Evolutionary conservation across 2,329 filamentous ascomycete species (phyloP), one percentile per base, ranked within the genome.

Genomic region (Neonectria neomacrospora): DNA sequence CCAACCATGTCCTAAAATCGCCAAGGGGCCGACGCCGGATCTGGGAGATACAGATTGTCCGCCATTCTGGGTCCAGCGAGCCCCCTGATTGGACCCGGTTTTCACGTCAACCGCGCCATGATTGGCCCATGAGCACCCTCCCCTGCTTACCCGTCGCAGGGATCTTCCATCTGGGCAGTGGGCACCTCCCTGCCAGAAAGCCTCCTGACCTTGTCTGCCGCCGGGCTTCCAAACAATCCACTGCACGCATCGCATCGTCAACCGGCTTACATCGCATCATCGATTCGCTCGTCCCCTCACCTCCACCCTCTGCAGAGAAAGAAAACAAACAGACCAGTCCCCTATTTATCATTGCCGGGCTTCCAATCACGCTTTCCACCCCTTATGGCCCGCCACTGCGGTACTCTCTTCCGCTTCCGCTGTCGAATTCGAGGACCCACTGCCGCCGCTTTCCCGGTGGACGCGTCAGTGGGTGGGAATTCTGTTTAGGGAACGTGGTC

Each of bases 401-500:
- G 37, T 41, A 32, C 28, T 18, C 30, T 54, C 20, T 54, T 20
- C 51, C 51, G 51, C 50, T 54, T 34, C 56, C 56, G 56, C 48
- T 42, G 56, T 32, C 51, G 39, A 44, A 26, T 34, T 32, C 34
- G 51, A 58, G 65, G 67, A 63, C 69, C 69, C 70, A 69, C 66
- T 56, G 64, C 58, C 70, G 57, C 51, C 63, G 50, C 52, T 67
- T 54, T 70, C 58, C 58, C 34, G 56, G 55, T 61, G 58, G 62
- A 71, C 70, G 70, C 70, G 70, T 72, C 65, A 73, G 66, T 71
- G 56, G 68, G 56, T 64, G 68, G 61, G 56, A 69, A 67, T 57
- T 62, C 63, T 60, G 65, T 67, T 58, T 54, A 70, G 66, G 67
- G 71, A 73, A 71, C 63, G 69, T 72, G 71, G 71, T 73, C 71